Evolutionary conservation across 2,329 filamentous ascomycete species (phyloP).

Genomic region (Aspergillus persii): DNA sequence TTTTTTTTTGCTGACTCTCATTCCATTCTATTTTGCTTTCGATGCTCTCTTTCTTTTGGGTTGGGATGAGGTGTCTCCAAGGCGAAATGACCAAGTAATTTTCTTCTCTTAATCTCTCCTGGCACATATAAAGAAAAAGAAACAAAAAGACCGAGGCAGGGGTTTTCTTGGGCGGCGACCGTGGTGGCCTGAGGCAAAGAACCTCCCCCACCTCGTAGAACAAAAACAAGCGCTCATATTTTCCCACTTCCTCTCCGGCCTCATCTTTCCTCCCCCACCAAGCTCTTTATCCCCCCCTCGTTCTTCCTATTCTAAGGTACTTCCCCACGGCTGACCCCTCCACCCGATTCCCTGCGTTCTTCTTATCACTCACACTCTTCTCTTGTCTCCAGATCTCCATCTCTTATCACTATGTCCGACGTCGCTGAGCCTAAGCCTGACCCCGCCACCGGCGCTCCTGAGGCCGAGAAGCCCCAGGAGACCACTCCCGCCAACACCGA

Average conservation of each 20-base stretch:
- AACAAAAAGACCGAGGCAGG: too few species aligned
- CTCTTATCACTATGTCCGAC: slow-evolving; percentile 41
- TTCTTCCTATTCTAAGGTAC: neutral
- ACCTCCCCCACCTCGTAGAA: slow-evolving; percentile 24
- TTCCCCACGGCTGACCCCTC: neutral
- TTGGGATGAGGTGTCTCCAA: neutral
- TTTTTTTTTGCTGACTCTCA: neutral
- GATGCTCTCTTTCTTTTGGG: neutral
- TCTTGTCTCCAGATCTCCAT: slow-evolving; percentile 7
- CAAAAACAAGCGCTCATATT: slow-evolving; percentile 24
- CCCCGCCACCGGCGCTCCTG: slow-evolving; percentile 41
- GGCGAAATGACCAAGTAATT: too few species aligned
- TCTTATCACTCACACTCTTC: neutral
- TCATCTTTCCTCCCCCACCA: slow-evolving; percentile 10
- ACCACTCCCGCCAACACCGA: slow-evolving; percentile 33
- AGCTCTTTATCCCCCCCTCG: slow-evolving; percentile 2
- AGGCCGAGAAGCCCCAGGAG: slow-evolving; percentile 33
- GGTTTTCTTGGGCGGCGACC: too few species aligned
- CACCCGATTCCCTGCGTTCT: neutral
- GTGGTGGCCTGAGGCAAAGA: slow-evolving; percentile 17
- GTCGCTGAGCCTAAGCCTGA: slow-evolving; percentile 43
- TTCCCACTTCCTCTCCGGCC: slow-evolving; percentile 16
- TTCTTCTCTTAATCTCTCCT: too few species aligned
- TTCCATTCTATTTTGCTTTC: too few species aligned
- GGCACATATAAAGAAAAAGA: too few species aligned